Conservation (phyloP, 768 basidiomycete species). For the Filobasidium floriforme region DNA sequence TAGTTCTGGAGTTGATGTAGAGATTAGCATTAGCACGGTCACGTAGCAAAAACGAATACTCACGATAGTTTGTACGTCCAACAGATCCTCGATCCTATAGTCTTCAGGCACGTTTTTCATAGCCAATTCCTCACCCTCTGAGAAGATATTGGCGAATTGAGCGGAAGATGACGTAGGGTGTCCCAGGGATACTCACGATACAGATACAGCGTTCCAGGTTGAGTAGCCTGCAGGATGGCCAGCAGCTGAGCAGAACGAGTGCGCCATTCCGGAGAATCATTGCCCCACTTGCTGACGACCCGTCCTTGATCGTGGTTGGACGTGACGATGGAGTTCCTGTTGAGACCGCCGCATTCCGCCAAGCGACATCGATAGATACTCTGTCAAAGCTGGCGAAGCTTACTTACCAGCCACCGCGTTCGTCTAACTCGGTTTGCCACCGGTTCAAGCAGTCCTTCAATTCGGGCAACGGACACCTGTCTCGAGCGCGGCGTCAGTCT, state of each 20-base stretch:
- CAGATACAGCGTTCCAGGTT: slow-evolving; percentile 52
- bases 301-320: slow-evolving; percentile 36
- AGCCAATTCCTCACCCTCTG: slow-evolving; percentile 65
- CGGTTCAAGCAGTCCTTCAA: background rate
- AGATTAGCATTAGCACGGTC: too few species aligned
- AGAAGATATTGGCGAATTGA: too few species aligned
- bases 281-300: slow-evolving; percentile 59
- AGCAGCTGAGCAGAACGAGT: slow-evolving; percentile 59
- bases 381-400: background rate
- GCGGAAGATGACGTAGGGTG: too few species aligned
- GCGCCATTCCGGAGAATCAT: slow-evolving; percentile 57
- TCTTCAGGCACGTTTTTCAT: slow-evolving; percentile 48
- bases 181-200: slow-evolving; percentile 47
- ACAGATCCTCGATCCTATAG: slow-evolving; percentile 65
- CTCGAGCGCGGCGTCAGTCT: background rate
- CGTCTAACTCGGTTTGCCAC: background rate
- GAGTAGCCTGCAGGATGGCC: slow-evolving; percentile 51
- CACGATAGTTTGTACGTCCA: slow-evolving; percentile 6
- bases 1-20: background rate
- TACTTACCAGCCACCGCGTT: background rate
- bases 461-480: background rate
- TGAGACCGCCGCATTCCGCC: background rate
- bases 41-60: background rate
- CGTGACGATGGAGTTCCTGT: background rate
- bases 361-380: background rate